Evolutionary conservation across 257 asterid genomes (phyloP).

Genomic region (Solanum tacnaense): DNA sequence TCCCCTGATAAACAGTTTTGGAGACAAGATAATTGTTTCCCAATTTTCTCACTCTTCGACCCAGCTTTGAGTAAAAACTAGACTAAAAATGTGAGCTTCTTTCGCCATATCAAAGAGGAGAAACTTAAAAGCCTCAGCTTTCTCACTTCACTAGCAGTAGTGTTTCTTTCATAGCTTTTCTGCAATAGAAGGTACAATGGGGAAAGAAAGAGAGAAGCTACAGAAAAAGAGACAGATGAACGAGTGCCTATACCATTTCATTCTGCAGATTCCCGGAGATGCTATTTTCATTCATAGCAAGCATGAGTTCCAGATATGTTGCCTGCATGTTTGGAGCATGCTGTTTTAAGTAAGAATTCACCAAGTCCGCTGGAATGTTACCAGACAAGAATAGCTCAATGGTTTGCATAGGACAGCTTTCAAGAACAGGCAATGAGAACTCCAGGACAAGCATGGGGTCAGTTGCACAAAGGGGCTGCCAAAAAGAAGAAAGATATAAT

Average conservation of each 20-base stretch:
- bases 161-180: neutral
- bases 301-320: slow-evolving; percentile 91
- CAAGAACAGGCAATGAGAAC: slow-evolving; percentile 90
- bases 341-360: slow-evolving; percentile 84
- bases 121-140: neutral
- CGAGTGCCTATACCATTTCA: slow-evolving; percentile 67
- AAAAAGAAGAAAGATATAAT: neutral
- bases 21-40: neutral
- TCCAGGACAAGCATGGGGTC: slow-evolving; percentile 97
- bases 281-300: slow-evolving; percentile 78
- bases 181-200: neutral
- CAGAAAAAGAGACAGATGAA: slow-evolving; percentile 2
- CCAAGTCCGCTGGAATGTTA: slow-evolving; percentile 91
- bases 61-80: neutral
- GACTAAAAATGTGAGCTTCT: neutral
- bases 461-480: slow-evolving; percentile 86
- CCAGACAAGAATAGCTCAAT: slow-evolving; percentile 95
- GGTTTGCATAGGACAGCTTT: slow-evolving; percentile 86
- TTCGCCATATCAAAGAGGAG: neutral
- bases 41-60: neutral
- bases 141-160: neutral
- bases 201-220: neutral
- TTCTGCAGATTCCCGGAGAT: slow-evolving; percentile 91
- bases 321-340: slow-evolving; percentile 96
- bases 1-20: neutral